Evolutionary conservation across 1,139 yeast genomes (phyloP), one percentile per base, ranked within the genome.

Genomic region (Diutina catenulata): DNA sequence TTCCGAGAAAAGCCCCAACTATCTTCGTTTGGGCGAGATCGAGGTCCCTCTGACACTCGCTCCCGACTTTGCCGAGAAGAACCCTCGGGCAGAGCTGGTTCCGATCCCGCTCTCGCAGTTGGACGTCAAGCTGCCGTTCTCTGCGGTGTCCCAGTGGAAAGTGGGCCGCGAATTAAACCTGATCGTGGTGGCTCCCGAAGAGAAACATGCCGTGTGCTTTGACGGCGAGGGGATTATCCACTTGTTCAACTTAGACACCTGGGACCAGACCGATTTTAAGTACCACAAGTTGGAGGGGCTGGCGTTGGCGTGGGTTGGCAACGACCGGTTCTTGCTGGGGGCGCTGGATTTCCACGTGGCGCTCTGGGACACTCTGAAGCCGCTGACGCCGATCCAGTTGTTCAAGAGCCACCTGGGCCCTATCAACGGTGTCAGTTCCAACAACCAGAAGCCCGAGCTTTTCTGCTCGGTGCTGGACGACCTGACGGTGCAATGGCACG

Each of bases 391-490:
- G 11, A 47, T 58, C 11, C 64, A 59, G 43, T 53, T 59, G 4
- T 68, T 68, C 49, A 60, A 62, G 39, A 52, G 66, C 8, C 81
- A 76, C 50, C 47, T 53, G 8, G 70, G 74, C 1, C 70, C 67
- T 2, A 66, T 77, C 20, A 76, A 76, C 51, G 82, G 72, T 46
- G 47, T 77, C 27, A 59, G 80, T 3, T 73, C 77, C 71, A 77
- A 72, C 46, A 56, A 59, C 32, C 48, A 52, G 37, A 55, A 66
- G 38, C 56, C 64, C 18, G 56, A 64, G 3, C 47, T 80, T 20
- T 76, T 83, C 52, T 93, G 79, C 0, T 74, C 87, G 3, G 88
- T 74, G 5, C 68, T 86, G 6, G 94, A 83, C 51, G 94, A 81
- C 51, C 70, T 70, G 41, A 64, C 74, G 3, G 63, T 87, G 25